Evolutionary conservation across 2,329 filamentous ascomycete species (phyloP), one percentile per base, ranked within the genome.

Genomic region (Sporothrix schenckii): DNA sequence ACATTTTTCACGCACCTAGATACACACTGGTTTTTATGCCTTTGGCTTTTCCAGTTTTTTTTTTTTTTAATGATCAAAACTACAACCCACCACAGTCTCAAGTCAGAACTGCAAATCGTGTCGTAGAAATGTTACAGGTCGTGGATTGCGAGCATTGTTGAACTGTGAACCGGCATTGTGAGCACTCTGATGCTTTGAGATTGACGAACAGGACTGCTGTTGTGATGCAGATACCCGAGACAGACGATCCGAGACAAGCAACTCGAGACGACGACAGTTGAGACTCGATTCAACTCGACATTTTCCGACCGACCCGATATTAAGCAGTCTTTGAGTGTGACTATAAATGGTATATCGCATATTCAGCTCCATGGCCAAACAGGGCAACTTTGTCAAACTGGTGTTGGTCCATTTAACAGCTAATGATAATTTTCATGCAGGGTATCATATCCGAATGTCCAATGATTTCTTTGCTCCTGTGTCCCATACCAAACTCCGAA

Each of bases 201-300:
- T 49, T 44, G 58, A 47, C 60, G n/a, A 65, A 49, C 60, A 19
- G 24, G 47, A n/a, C 34, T 39, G 6, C n/a, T 30, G n/a, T 21
- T 16, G 21, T 47, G 44, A 65, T 27, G 44, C 21, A 65, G 44
- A 14, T 50, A 49, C 13, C 60, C 60, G 41, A 65, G 60, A 65
- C 60, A 65, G 11, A 61, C 16, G 56, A 14, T 21, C 9, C 39
- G n/a, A 50, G 11, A 30, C 21, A n/a, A 3, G 13, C 2, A 14
- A 65, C 44, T 27, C 3, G 39, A 30, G 11, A 27, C 27, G 27
- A 30, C 27, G 27, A 30, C 27, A 30, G 27, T 30, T 21, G 16
- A 24, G 50, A 53, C 50, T 24, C 24, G 44, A 0, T 2, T 11
- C 4, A n/a, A 30, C 39, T 61, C 39, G 21, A 47, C 5, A 47